Evolutionary conservation across 1,284 basidiomycete species (phyloP).

Genomic region (Melampsora americana): DNA sequence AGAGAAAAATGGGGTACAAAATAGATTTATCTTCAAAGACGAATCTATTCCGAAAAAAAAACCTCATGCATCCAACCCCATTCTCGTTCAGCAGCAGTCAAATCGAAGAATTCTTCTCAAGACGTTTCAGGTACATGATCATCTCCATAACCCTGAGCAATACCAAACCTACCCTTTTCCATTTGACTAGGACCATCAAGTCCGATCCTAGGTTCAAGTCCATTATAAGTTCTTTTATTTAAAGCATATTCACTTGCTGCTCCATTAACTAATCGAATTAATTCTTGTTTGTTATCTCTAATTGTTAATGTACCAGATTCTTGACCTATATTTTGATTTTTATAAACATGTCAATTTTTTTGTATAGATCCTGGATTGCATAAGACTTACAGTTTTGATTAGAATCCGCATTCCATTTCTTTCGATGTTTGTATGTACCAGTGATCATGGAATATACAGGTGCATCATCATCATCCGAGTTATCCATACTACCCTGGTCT

Average conservation of each 20-base stretch:
- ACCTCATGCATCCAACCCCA: no score
- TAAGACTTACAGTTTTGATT: constrained; percentile 51
- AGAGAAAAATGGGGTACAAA: no score
- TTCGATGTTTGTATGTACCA: constrained; percentile 42
- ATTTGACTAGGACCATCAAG: constrained; percentile 74
- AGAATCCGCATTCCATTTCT: constrained; percentile 28
- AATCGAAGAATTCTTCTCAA: no score
- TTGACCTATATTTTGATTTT: constrained; percentile 11
- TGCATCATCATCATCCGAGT: constrained; percentile 28
- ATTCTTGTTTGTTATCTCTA: constrained; percentile 35
- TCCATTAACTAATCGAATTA: constrained; percentile 42
- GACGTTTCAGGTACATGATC: constrained; percentile 10
- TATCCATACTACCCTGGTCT: constrained; percentile 11
- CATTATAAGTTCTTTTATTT: constrained; percentile 70
- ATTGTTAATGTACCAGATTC: constrained; percentile 17
- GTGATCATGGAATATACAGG: constrained; percentile 30
- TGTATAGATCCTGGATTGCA: constrained; percentile 38
- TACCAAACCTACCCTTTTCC: constrained; percentile 83
- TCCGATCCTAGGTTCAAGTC: constrained; percentile 75
- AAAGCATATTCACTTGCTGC: constrained; percentile 63
- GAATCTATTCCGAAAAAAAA: no score
- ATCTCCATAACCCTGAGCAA: constrained; percentile 75
- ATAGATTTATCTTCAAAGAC: no score
- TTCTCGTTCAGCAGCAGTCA: no score
- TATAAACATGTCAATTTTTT: constrained; percentile 5